phyloP scores from a whole-genome alignment of 441 rosid species.

The Pelargonium myrrhifolium region DNA sequence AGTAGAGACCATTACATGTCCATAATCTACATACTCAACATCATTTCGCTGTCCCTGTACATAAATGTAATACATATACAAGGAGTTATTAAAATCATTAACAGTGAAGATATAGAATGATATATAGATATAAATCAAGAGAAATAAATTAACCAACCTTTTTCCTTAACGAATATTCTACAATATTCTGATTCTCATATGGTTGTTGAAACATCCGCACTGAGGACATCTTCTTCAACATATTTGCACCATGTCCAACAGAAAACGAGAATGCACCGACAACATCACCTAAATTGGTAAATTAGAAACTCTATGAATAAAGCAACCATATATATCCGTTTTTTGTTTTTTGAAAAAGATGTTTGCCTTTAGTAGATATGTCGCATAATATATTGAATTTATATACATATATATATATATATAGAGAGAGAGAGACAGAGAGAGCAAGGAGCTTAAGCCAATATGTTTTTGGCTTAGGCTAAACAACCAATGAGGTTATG shows the following conservation, averaged over 20 bases:
- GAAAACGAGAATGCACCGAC: constrained; percentile 84
- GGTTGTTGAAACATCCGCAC: constrained; percentile 65
- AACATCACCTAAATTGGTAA: constrained; percentile 74
- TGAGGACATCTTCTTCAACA: constrained; percentile 72
- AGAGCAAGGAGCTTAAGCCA: too few species aligned
- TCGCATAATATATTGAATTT: too few species aligned
- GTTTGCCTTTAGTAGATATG: too few species aligned
- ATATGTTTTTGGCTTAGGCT: too few species aligned
- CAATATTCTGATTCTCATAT: constrained; percentile 42
- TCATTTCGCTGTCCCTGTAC: constrained; percentile 40
- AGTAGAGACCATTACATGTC: constrained; percentile 65
- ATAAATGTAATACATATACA: constrained; percentile 14
- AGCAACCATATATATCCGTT: not conserved
- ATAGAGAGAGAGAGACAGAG: too few species aligned
- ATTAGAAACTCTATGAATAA: constrained; percentile 13
- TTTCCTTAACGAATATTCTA: constrained; percentile 59
- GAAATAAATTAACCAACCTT: constrained; percentile 44
- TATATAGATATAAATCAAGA: not conserved
- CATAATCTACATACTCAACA: constrained; percentile 50
- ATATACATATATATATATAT: too few species aligned
- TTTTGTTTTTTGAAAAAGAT: too few species aligned
- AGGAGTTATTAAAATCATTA: not conserved
- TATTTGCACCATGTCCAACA: constrained; percentile 60
- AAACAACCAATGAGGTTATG: too few species aligned
- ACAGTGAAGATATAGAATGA: not conserved